phyloP scores from a whole-genome alignment of 169 alveolate genomes.

The Eimeria nieschulzi region DNA sequence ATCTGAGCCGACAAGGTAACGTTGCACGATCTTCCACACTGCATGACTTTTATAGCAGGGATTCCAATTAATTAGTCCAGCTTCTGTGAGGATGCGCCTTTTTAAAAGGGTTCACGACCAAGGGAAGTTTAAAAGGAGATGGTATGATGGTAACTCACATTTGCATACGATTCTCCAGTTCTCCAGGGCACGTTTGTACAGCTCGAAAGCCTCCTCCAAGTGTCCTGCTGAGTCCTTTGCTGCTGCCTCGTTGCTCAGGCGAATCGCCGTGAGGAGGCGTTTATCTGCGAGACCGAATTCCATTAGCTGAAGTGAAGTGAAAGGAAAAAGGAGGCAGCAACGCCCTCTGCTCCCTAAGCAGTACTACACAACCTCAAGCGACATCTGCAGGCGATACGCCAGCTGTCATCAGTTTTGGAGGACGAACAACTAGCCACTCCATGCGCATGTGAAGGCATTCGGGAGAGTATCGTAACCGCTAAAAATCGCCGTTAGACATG shows the following conservation, averaged over 20 bases:
- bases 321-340: background rate
- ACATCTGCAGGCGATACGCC: slow-evolving; percentile 1
- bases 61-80: background rate
- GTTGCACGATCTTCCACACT: background rate
- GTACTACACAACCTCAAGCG: background rate
- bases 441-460: too few relatives aligned
- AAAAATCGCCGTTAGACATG: too few relatives aligned
- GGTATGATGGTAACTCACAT: slow-evolving; percentile 35
- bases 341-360: background rate
- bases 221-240: slow-evolving; percentile 76
- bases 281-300: slow-evolving; percentile 62
- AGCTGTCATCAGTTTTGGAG: too few relatives aligned
- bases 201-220: slow-evolving; percentile 77
- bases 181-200: slow-evolving; percentile 78
- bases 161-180: slow-evolving; percentile 74
- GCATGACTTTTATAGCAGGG: background rate
- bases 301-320: slow-evolving; percentile 44
- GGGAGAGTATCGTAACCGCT: too few relatives aligned
- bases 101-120: background rate
- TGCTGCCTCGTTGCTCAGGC: slow-evolving; percentile 77
- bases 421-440: too few relatives aligned
- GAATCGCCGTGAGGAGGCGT: slow-evolving; percentile 74
- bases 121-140: background rate
- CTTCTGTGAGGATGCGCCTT: background rate
- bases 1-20: background rate